phyloP scores from a whole-genome alignment of 495 filamentous ascomycete genomes.

The Aspergillus ellipticus region DNA sequence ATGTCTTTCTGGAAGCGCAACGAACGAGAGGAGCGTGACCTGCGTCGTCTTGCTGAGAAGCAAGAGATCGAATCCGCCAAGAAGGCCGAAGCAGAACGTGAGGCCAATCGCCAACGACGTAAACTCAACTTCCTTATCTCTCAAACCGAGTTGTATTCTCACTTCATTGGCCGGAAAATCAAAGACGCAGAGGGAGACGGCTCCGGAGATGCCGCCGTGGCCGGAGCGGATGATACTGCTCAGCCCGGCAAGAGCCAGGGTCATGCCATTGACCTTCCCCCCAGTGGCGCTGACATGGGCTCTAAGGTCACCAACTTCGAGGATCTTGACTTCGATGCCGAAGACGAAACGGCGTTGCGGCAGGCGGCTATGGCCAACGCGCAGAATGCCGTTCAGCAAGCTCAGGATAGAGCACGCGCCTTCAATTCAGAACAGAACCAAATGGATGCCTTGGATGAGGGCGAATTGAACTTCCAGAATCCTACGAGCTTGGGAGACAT shows the following conservation, averaged over 20 bases:
- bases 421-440: slow-evolving; percentile 72
- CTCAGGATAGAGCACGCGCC: slow-evolving; percentile 82
- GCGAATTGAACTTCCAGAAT: slow-evolving; percentile 99
- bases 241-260: slow-evolving; percentile 42
- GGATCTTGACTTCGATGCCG: slow-evolving; percentile 90
- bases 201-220: slow-evolving; percentile 71
- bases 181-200: slow-evolving; percentile 92
- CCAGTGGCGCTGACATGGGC: slow-evolving; percentile 53
- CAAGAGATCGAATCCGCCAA: slow-evolving; percentile 96
- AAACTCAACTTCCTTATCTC: slow-evolving; percentile 99
- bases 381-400: slow-evolving; percentile 92
- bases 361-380: slow-evolving; percentile 92
- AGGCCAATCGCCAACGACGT: slow-evolving; percentile 93
- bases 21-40: slow-evolving; percentile 92
- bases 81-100: slow-evolving; percentile 93
- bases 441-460: slow-evolving; percentile 59
- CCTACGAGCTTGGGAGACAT: slow-evolving; percentile 90
- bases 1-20: slow-evolving; percentile 99
- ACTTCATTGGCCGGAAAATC: slow-evolving; percentile 99
- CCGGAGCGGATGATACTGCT: slow-evolving; percentile 47
- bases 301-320: slow-evolving; percentile 88
- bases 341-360: slow-evolving; percentile 78
- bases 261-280: slow-evolving; percentile 53
- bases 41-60: slow-evolving; percentile 88
- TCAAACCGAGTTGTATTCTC: slow-evolving; percentile 96